These are phyloP conservation scores for Albizia julibrissin DNA, from an alignment of 306 rosid species.

Conservation along the genomic window DNA sequence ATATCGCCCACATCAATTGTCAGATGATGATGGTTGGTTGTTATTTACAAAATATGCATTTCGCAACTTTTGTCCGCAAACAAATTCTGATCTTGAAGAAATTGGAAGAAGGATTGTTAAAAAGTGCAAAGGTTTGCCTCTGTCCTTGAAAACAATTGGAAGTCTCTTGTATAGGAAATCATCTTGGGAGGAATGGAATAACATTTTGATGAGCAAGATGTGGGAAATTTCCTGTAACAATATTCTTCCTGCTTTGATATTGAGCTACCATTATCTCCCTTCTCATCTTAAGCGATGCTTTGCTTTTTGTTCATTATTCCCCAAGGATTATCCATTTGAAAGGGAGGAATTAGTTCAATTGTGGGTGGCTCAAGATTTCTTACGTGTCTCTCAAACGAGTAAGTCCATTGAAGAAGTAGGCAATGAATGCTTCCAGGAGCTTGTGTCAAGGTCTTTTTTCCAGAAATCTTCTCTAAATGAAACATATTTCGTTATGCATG, in stretches of 20 bases:
- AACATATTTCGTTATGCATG: neutral
- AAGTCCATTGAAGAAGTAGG: neutral
- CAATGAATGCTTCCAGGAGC: neutral
- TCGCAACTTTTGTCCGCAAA: neutral
- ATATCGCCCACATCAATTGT: neutral
- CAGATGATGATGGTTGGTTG: neutral
- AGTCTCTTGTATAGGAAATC: neutral
- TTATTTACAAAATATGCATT: neutral
- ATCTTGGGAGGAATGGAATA: neutral
- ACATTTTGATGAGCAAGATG: neutral
- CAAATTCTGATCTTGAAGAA: neutral
- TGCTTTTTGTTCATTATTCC: slow-evolving; percentile 10
- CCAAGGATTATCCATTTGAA: neutral
- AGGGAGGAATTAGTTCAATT: neutral
- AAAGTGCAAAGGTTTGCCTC: slow-evolving; percentile 4
- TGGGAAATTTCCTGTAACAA: neutral
- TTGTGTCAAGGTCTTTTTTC: neutral
- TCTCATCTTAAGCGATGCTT: neutral
- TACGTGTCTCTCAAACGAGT: neutral
- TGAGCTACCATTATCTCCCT: neutral
- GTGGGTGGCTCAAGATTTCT: neutral
- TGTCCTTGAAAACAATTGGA: neutral
- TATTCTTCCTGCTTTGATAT: neutral
- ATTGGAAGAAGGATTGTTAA: neutral
- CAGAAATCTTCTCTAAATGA: neutral